Evolutionary conservation across 305 asterid genomes (phyloP).

Genomic region (Fraxinus angustifolia): DNA sequence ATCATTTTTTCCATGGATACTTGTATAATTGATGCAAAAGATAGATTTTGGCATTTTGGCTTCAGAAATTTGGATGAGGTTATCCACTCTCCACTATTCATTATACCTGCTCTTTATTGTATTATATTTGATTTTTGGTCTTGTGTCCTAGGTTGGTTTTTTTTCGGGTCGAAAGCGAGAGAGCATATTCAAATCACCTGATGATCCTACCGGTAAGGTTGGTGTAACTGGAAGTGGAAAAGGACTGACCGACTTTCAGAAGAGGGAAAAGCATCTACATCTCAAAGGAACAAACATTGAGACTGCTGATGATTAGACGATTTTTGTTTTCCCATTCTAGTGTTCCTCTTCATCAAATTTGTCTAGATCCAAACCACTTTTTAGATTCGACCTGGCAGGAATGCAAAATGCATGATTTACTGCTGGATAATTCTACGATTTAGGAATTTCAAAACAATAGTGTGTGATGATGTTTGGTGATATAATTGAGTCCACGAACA

Average conservation of each 20-base stretch:
- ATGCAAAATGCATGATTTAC: not conserved
- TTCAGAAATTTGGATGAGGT: not conserved
- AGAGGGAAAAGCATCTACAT: conserved; percentile 91
- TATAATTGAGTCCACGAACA: not conserved
- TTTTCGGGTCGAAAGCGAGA: conserved; percentile 95
- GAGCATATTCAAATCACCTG: conserved; percentile 95
- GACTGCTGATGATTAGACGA: conserved; percentile 48
- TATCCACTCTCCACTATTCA: not conserved
- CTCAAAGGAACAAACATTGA: conserved; percentile 81
- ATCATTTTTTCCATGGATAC: not conserved
- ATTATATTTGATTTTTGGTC: not conserved
- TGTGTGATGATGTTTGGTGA: not conserved
- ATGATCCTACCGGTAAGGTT: conserved; percentile 88
- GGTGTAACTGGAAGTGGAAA: conserved; percentile 98
- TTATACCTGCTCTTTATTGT: not conserved
- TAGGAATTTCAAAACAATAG: not conserved
- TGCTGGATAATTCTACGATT: not conserved
- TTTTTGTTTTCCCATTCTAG: not conserved
- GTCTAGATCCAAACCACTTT: not conserved
- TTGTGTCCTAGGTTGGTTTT: conserved; percentile 66
- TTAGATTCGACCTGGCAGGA: conserved; percentile 4
- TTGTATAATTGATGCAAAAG: not conserved
- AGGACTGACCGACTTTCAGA: conserved; percentile 91
- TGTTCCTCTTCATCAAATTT: conserved; percentile 19
- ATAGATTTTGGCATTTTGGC: not conserved